A percentile compares a stretch with the other conserved stretches of the same genome.
Conservation (phyloP, 2,329 filamentous ascomycete genomes). For the Alternaria sp. region DNA sequence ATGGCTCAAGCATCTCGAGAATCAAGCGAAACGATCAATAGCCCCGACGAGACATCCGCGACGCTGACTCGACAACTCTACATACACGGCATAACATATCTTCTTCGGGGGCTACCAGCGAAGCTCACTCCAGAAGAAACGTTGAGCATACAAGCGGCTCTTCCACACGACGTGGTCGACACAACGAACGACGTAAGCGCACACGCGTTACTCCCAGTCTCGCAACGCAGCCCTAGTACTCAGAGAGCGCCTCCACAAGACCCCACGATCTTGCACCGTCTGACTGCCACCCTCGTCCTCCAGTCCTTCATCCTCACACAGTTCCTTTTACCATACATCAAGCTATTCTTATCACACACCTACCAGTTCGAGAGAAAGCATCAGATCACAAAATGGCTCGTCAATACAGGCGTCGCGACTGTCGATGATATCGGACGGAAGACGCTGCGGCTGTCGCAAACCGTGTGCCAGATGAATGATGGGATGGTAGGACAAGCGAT, state of each 20-base stretch:
- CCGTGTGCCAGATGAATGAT: conserved; percentile 67
- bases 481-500: conserved; percentile 68
- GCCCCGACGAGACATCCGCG: conserved; percentile 43
- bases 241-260: conserved; percentile 20
- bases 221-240: conserved; percentile 8
- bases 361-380: conserved; percentile 71
- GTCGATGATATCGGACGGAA: conserved; percentile 62
- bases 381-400: conserved; percentile 65
- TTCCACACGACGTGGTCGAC: conserved; percentile 50
- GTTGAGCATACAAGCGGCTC: conserved; percentile 58
- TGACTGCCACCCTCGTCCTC: conserved; percentile 63
- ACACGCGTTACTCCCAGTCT: conserved; percentile 23
- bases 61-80: conserved; percentile 67
- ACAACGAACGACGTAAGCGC: conserved; percentile 15
- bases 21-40: conserved; percentile 43
- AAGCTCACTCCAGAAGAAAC: conserved; percentile 64
- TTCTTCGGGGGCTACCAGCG: conserved; percentile 67
- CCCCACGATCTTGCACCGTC: conserved; percentile 63
- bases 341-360: conserved; percentile 59
- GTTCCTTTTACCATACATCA: conserved; percentile 67
- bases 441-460: conserved; percentile 59
- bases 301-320: conserved; percentile 66
- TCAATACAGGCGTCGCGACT: conserved; percentile 59
- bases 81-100: conserved; percentile 67
- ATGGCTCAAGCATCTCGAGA: conserved; percentile 56